A percentile compares a stretch with the other conserved stretches of the same genome.
phyloP scores from a whole-genome alignment of 2,329 filamentous ascomycete species.

The Penicillium sclerotiorum region DNA sequence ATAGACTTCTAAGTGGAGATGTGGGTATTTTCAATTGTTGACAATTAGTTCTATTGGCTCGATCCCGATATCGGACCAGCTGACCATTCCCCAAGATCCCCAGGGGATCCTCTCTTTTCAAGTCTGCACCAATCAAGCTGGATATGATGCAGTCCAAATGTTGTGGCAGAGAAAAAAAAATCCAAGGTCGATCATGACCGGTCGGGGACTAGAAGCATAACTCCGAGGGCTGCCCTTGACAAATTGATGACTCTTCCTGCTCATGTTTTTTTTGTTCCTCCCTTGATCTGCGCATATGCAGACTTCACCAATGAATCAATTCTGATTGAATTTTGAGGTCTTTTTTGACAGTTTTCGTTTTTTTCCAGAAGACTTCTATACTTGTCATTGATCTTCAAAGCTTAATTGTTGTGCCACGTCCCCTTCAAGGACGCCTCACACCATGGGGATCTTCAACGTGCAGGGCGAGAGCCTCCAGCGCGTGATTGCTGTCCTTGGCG shows the following conservation, averaged over 20 bases:
- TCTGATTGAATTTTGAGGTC: too few species aligned
- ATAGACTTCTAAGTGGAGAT: not conserved
- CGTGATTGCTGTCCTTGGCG: constrained; percentile 16
- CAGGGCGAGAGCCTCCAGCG: constrained; percentile 12
- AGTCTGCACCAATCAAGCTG: not conserved
- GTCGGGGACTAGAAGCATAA: not conserved
- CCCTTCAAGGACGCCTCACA: not conserved
- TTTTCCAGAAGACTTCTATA: too few species aligned
- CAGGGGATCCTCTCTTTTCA: not conserved
- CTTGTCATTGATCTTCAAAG: too few species aligned
- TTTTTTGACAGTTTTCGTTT: too few species aligned
- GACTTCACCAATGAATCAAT: too few species aligned
- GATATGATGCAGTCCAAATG: not conserved
- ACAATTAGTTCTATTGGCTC: not conserved
- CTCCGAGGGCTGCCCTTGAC: not conserved
- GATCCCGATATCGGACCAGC: not conserved
- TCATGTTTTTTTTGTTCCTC: not conserved
- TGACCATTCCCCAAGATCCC: not conserved
- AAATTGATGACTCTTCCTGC: not conserved
- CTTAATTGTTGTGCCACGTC: not conserved
- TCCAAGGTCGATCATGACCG: not conserved
- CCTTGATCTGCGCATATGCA: not conserved
- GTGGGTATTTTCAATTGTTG: not conserved
- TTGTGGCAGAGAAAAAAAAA: not conserved
- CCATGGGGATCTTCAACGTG: constrained; percentile 7